These are phyloP conservation scores for Ormosia semicastrata DNA, from an alignment of 306 rosid species.

Conservation along the genomic window DNA sequence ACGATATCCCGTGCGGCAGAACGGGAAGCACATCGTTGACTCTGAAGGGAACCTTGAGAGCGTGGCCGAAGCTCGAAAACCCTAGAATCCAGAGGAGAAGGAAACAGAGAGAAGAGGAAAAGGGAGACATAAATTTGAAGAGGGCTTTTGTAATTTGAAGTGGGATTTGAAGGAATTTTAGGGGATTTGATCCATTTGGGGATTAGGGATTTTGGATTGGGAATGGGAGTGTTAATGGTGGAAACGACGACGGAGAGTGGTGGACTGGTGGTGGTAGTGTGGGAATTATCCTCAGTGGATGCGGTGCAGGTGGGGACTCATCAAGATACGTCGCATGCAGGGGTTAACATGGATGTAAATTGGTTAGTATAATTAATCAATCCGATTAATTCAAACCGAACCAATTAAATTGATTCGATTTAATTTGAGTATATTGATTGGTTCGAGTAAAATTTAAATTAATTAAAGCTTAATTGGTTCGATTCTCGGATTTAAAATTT, in stretches of 20 bases:
- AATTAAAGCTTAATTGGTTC: too few relatives aligned
- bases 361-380: too few relatives aligned
- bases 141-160: neutral
- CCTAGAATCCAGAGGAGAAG: conserved; percentile 40
- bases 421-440: too few relatives aligned
- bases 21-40: conserved; percentile 84
- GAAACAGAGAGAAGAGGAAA: neutral
- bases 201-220: conserved; percentile 17
- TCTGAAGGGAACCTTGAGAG: conserved; percentile 69
- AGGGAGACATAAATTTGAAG: conserved; percentile 29
- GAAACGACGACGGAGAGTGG: neutral
- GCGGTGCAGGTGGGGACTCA: conserved; percentile 8
- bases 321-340: conserved; percentile 15
- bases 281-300: neutral
- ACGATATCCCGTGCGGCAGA: conserved; percentile 75
- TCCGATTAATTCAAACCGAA: too few relatives aligned
- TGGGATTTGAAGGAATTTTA: neutral
- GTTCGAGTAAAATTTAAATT: too few relatives aligned
- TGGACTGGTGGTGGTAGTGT: neutral
- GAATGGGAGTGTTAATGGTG: neutral
- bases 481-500: too few relatives aligned
- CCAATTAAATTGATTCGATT: too few relatives aligned
- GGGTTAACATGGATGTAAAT: too few relatives aligned
- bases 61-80: conserved; percentile 27
- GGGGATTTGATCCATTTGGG: conserved; percentile 28